A percentile compares a stretch with the other conserved stretches of the same genome.
These are phyloP conservation scores for Dillenia turbinata DNA, from an alignment of 164 flowering plant species.

Conservation along the genomic window DNA sequence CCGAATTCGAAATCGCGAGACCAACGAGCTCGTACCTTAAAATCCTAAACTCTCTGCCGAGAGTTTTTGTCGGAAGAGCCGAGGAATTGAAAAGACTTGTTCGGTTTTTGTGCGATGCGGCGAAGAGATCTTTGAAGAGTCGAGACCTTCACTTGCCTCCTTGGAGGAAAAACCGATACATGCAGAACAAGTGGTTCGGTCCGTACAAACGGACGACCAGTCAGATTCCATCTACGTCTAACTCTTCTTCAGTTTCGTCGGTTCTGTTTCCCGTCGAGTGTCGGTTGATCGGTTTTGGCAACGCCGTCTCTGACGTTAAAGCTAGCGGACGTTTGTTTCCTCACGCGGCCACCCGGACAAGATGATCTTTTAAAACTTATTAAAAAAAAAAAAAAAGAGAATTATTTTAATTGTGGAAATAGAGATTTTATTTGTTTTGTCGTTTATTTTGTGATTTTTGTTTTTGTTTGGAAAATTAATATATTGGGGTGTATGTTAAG, in stretches of 20 bases:
- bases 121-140: constrained; percentile 53
- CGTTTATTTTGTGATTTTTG: not conserved
- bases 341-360: constrained; percentile 33
- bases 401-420: not conserved
- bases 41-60: constrained; percentile 36
- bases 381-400: not conserved
- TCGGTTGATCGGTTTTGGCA: constrained; percentile 51
- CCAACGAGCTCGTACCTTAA: constrained; percentile 39
- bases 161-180: constrained; percentile 75
- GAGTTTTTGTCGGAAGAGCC: constrained; percentile 43
- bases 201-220: constrained; percentile 50
- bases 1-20: constrained; percentile 74
- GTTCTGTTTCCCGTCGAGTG: constrained; percentile 31
- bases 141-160: constrained; percentile 60
- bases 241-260: not conserved
- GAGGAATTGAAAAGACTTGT: constrained; percentile 70
- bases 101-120: constrained; percentile 41
- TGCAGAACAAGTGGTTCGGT: constrained; percentile 77
- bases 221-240: constrained; percentile 9
- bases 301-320: constrained; percentile 23
- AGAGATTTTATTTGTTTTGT: not conserved
- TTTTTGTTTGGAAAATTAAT: too few species aligned
- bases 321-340: constrained; percentile 22
- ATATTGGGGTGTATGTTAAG: too few species aligned
- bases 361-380: constrained; percentile 16